Conservation (phyloP, 228 moss, liverwort and hornwort genomes). For the Sphagnum magellanicum region DNA sequence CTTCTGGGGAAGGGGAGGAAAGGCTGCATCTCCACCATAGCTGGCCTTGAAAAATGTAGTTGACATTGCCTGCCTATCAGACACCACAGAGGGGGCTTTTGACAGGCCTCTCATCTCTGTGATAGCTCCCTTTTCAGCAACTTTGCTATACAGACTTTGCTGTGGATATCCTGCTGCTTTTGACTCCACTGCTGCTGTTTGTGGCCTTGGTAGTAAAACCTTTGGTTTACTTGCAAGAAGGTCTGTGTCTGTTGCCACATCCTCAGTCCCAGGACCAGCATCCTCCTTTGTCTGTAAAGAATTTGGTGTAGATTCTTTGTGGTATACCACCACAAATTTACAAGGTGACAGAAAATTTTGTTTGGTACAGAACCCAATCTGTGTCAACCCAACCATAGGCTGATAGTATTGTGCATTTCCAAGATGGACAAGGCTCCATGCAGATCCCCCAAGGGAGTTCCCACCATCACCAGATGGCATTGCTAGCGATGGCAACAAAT, state of each 20-base stretch:
- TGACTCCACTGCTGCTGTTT: constrained; percentile 28
- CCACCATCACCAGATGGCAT: constrained; percentile 35
- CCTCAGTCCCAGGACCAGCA: constrained; percentile 10
- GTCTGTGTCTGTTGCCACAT: constrained; percentile 19
- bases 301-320: constrained; percentile 17
- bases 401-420: constrained; percentile 82
- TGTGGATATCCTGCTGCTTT: constrained; percentile 23
- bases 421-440: constrained; percentile 87
- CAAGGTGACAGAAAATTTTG: constrained; percentile 65
- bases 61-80: constrained; percentile 11
- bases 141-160: constrained; percentile 47
- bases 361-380: constrained; percentile 71
- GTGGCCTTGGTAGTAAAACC: constrained; percentile 19
- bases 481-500: constrained; percentile 53
- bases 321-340: constrained; percentile 55
- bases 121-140: constrained; percentile 38
- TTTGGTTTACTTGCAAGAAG: constrained; percentile 12
- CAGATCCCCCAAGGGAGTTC: constrained; percentile 39
- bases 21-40: constrained; percentile 85
- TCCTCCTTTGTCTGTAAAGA: constrained; percentile 12
- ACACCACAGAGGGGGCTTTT: not conserved
- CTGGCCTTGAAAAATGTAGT: constrained; percentile 51
- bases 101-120: constrained; percentile 11
- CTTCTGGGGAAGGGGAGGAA: constrained; percentile 80
- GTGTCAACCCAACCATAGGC: constrained; percentile 63